A percentile compares a stretch with the other conserved stretches of the same genome.
Conservation (phyloP, 352 stramenopile species). For the Phytopythium ostracodes region DNA sequence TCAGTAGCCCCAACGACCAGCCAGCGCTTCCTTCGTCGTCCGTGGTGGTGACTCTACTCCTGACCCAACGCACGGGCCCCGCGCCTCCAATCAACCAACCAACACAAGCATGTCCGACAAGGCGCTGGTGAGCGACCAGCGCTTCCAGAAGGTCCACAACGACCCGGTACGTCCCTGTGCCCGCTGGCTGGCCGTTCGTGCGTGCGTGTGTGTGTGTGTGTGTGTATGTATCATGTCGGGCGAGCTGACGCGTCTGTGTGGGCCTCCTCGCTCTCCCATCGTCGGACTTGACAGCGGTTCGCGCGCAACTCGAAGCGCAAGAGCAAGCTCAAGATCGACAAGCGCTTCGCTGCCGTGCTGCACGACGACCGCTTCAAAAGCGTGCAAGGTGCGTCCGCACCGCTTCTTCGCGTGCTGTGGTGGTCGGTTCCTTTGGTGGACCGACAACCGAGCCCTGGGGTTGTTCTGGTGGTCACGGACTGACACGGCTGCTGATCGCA, state of each 20-base stretch:
- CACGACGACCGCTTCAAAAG: slow-evolving; percentile 80
- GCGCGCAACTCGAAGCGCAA: slow-evolving; percentile 73
- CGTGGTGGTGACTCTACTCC: background rate
- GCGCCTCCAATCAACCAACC: background rate
- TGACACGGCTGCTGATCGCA: no score
- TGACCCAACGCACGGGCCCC: no score
- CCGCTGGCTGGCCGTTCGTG: no score
- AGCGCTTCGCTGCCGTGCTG: slow-evolving; percentile 67
- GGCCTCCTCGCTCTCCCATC: no score
- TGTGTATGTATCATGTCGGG: background rate
- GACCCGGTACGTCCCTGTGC: slow-evolving; percentile 45
- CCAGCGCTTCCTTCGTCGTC: background rate
- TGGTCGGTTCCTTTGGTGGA: no score
- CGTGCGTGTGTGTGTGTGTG: no score
- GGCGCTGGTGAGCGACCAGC: slow-evolving; percentile 50
- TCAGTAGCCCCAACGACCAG: no score
- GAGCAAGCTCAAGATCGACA: slow-evolving; percentile 81
- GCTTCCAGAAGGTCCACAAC: slow-evolving; percentile 86
- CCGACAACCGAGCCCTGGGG: no score
- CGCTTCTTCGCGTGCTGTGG: no score
- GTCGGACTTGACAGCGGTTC: slow-evolving; percentile 49
- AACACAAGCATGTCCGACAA: slow-evolving; percentile 25
- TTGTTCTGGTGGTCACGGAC: no score
- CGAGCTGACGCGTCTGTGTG: background rate
- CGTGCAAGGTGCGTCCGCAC: slow-evolving; percentile 39